Evolutionary conservation across 148 eudicot genomes (phyloP).

Genomic region (Heliosperma pusillum): DNA sequence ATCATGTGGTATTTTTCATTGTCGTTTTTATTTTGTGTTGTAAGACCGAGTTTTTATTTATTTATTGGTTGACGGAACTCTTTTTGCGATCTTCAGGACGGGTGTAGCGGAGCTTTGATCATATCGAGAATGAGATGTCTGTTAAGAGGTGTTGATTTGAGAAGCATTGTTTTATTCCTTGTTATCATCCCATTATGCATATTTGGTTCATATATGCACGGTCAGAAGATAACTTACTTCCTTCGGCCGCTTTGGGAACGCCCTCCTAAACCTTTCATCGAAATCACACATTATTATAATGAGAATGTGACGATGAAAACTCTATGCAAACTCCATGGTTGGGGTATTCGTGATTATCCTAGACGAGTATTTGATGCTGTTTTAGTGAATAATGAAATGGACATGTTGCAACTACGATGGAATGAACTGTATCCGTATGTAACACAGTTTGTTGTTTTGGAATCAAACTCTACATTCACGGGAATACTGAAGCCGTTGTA

Average conservation of each 20-base stretch:
- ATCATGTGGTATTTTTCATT: neutral
- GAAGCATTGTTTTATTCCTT: neutral
- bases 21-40: too few species aligned
- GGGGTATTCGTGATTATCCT: neutral
- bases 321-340: neutral
- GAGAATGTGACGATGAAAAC: neutral
- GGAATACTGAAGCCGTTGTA: neutral
- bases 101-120: neutral
- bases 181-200: neutral
- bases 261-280: neutral
- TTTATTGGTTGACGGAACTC: neutral
- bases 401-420: neutral
- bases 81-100: neutral
- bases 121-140: neutral
- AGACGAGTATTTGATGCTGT: neutral
- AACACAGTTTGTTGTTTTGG: neutral
- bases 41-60: neutral
- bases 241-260: slow-evolving; percentile 2
- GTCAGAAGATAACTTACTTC: neutral
- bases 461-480: neutral
- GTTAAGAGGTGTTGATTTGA: neutral
- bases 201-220: neutral
- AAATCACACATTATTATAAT: neutral
- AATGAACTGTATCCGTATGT: neutral
- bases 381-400: neutral